Percentiles rank a stretch among this genome's conserved stretches.
These are phyloP conservation scores for Pseudozyma sp. DNA, from an alignment of 1,284 basidiomycete genomes.

Conservation along the genomic window DNA sequence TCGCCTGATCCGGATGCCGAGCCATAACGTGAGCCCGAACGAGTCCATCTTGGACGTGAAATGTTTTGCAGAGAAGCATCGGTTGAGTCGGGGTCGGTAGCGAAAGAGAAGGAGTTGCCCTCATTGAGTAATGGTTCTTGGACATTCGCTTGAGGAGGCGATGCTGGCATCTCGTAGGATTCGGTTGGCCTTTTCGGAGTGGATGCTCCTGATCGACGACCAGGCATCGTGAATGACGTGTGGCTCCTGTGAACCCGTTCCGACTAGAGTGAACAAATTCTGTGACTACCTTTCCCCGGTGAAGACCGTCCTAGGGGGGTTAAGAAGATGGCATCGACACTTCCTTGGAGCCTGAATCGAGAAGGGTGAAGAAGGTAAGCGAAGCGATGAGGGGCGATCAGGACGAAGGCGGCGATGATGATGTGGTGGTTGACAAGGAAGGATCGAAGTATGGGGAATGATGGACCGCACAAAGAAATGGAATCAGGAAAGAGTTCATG, in stretches of 20 bases:
- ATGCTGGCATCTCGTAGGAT: constrained; percentile 29
- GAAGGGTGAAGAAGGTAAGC: not conserved
- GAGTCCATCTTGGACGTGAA: constrained; percentile 22
- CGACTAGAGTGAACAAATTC: not conserved
- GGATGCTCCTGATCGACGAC: constrained; percentile 8
- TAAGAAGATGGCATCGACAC: too few species aligned
- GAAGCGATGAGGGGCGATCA: not conserved
- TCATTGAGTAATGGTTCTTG: constrained; percentile 26
- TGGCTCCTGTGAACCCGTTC: not conserved
- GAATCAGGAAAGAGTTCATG: not conserved
- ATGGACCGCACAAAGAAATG: not conserved
- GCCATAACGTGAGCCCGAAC: constrained; percentile 23
- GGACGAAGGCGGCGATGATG: not conserved
- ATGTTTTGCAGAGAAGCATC: constrained; percentile 29
- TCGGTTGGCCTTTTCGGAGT: constrained; percentile 13
- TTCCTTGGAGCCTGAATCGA: too few species aligned
- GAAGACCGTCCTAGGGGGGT: too few species aligned
- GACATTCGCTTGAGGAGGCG: constrained; percentile 17
- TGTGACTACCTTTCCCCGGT: not conserved
- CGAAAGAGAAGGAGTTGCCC: constrained; percentile 21
- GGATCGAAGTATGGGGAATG: not conserved
- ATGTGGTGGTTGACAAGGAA: not conserved
- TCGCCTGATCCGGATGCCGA: not conserved
- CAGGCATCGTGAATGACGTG: constrained; percentile 8
- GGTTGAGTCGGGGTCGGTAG: constrained; percentile 18